Percentiles rank a stretch among this genome's conserved stretches.
phyloP scores from a whole-genome alignment of 129 eudicot genomes.

The Helichrysum umbraculigerum region DNA sequence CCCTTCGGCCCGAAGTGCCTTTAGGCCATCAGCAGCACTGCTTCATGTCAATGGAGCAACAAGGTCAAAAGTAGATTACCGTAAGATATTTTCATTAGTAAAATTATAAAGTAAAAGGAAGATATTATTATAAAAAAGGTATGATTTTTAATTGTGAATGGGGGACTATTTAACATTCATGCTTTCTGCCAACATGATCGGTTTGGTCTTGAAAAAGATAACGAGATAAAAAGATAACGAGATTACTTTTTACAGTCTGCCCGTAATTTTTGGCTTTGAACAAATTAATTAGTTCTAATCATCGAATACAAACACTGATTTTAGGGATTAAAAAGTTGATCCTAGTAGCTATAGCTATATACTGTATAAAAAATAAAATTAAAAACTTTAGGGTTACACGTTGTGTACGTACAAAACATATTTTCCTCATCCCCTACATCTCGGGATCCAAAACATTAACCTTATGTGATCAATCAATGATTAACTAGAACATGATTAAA shows the following conservation, averaged over 20 bases:
- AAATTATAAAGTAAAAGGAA: neutral
- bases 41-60: no score
- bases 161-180: slow-evolving; percentile 15
- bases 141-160: neutral
- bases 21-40: no score
- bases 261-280: slow-evolving; percentile 28
- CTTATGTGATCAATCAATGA: neutral
- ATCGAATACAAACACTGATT: slow-evolving; percentile 28
- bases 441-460: slow-evolving; percentile 16
- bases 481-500: no score
- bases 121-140: slow-evolving; percentile 5
- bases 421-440: neutral
- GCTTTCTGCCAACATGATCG: slow-evolving; percentile 22
- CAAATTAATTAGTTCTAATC: neutral
- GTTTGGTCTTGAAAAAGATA: slow-evolving; percentile 1
- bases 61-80: slow-evolving; percentile 13
- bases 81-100: neutral
- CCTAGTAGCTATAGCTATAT: no score
- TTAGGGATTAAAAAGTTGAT: neutral
- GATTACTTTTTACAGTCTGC: slow-evolving; percentile 2
- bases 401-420: neutral
- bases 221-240: neutral
- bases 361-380: no score
- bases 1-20: no score
- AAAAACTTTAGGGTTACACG: neutral